These are phyloP conservation scores for Phoma herbarum DNA, from an alignment of 2,329 filamentous ascomycete genomes.

Conservation along the genomic window DNA sequence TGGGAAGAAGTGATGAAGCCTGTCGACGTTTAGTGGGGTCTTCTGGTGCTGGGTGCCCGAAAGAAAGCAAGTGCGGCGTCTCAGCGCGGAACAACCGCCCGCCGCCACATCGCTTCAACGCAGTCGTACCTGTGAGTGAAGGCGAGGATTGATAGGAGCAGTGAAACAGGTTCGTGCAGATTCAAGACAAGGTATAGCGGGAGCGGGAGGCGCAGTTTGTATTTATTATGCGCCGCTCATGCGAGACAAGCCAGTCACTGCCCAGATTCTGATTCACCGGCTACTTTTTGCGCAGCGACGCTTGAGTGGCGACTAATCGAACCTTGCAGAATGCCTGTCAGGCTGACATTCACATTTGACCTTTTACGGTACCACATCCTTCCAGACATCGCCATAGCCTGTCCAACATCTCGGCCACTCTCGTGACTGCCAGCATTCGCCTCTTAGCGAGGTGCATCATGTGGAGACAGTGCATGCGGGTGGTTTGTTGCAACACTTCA, in stretches of 20 bases:
- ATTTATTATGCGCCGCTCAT: slow-evolving; percentile 37
- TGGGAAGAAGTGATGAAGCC: slow-evolving; percentile 42
- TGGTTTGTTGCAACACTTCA: slow-evolving; percentile 32
- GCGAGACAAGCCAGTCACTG: slow-evolving; percentile 35
- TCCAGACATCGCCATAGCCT: slow-evolving; percentile 14
- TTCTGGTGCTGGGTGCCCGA: slow-evolving; percentile 26
- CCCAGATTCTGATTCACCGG: slow-evolving; percentile 45
- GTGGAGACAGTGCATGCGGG: slow-evolving; percentile 26
- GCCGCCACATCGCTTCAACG: slow-evolving; percentile 18
- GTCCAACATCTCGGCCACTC: slow-evolving; percentile 30
- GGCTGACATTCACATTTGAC: slow-evolving; percentile 33
- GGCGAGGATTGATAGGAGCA: slow-evolving; percentile 12
- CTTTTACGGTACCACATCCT: neutral
- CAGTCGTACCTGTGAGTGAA: slow-evolving; percentile 15
- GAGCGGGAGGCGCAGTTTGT: slow-evolving; percentile 27
- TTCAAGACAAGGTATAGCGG: slow-evolving; percentile 12
- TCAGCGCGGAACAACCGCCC: slow-evolving; percentile 44
- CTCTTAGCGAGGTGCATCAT: slow-evolving; percentile 18
- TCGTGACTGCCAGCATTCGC: slow-evolving; percentile 15
- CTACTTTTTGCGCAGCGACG: slow-evolving; percentile 30
- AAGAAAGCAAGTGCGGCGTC: slow-evolving; percentile 47
- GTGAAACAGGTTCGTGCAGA: slow-evolving; percentile 10
- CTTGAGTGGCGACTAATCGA: slow-evolving; percentile 45
- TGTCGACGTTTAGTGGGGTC: slow-evolving; percentile 40
- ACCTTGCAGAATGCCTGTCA: slow-evolving; percentile 34